Base-by-base conservation (phyloP, 169 alveolate species). In the Amoebophrya sp. region DNA sequence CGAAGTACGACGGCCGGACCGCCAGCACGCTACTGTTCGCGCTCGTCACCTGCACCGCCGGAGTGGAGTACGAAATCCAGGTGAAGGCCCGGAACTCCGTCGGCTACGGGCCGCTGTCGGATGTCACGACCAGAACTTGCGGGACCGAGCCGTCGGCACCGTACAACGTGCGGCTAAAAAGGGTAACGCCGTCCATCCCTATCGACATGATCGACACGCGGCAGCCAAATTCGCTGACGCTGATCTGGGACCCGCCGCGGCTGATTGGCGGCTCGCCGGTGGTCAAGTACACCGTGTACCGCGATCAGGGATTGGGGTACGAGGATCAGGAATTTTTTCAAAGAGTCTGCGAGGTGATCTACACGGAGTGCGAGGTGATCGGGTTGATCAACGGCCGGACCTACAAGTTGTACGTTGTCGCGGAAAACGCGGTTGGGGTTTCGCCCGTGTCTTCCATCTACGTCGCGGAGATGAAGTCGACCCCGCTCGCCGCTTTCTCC, bases 1-100 rank as follows among this genome's bases (percentile, higher is more conserved):
- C 83, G 83, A 66, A 66, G 83, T 66, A 66, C 83, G 83, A 66
- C 83, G 83, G 83, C 29, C 83, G 83, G 32, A 25, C 18, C 35
- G 83, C 83, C 35, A 7, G 32, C 38, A 18, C 29, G 83, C 35
- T 66, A 25, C 29, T 18, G 35, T 66, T 12, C 35, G 83, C 83
- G 83, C 29, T 66, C 10, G 83, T 66, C 38, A 7, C 29, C 38
- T 66, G 83, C 83, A 7, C 32, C 10, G 39, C 35, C 7, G 83
- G 83, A 2, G 18, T 25, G 35, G 32, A 12, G 83, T 66, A 66
- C 83, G 10, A n/a, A 18, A 41, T 89, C 77, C 29, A 29, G 40
- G 91, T 89, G 40, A 40, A 35, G 14, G 91, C 91, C 32, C 40
- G 53, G 91, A 89, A 89, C 47, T 35, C 40, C 38, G 91, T 89